Conservation (phyloP, 106 monocot species). For the Alisma plantagoaquatica region DNA sequence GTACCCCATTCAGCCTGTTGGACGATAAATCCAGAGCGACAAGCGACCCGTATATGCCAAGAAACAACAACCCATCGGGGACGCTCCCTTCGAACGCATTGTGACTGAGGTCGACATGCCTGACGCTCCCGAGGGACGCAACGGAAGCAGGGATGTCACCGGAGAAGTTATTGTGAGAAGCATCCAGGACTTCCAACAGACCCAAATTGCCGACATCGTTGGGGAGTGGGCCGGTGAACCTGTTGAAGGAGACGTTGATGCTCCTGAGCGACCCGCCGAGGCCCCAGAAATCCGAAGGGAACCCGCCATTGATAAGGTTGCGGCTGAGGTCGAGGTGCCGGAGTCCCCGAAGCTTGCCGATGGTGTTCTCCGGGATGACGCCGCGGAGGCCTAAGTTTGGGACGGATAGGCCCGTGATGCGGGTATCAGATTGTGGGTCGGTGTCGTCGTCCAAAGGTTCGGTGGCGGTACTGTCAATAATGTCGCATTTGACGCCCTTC, state of each 20-base stretch:
- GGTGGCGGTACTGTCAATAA: too few relatives aligned
- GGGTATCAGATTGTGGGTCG: conserved; percentile 6
- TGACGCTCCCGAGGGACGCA: conserved; percentile 28
- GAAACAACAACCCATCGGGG: conserved; percentile 31
- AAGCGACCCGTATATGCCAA: conserved; percentile 36
- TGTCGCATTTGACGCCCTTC: conserved; percentile 47
- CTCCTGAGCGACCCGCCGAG: conserved; percentile 37
- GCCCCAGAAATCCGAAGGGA: conserved; percentile 68
- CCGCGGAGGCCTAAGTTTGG: conserved; percentile 54
- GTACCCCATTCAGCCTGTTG: conserved; percentile 36
- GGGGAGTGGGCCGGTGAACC: conserved; percentile 42
- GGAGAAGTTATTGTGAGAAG: conserved; percentile 47
- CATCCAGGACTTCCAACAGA: conserved; percentile 42
- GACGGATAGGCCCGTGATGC: conserved; percentile 16
- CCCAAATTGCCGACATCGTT: conserved; percentile 77
- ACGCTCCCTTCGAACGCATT: conserved; percentile 47
- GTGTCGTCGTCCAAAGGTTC: too few relatives aligned
- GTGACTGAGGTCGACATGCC: conserved; percentile 29
- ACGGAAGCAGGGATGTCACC: conserved; percentile 42
- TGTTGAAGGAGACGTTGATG: conserved; percentile 66
- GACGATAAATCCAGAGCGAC: conserved; percentile 33
- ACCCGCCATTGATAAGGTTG: conserved; percentile 39
- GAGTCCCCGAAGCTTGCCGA: conserved; percentile 66
- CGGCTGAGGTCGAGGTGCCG: conserved; percentile 55
- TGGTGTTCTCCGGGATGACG: conserved; percentile 57